Evolutionary conservation across 805 yeast species (phyloP), one percentile per base, ranked within the genome.

Genomic region (Myxozyma geophila): DNA sequence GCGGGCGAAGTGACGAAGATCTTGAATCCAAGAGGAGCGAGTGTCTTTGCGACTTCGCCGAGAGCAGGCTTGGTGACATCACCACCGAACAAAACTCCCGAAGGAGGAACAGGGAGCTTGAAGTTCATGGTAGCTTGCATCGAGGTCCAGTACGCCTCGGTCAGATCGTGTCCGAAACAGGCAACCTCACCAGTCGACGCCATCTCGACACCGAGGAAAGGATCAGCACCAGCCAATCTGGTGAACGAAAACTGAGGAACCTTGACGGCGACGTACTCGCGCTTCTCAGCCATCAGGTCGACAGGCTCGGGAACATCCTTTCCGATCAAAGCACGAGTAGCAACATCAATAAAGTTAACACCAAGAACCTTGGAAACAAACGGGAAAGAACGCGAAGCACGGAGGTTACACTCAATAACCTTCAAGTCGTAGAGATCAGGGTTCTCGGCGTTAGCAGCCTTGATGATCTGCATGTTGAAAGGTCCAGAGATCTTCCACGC

Each of bases 161-260:
- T 72, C 67, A 88, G 77, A 77, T 90, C 88, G 67, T 81, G 81
- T 72, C 99, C 99, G 75, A 95, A 95, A 76, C 97, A 90, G 37
- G 99, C 99, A 75, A 95, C 89, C 80, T 95, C 99, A 78, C 99
- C 99, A 58, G 99, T 95, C 12, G 98, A 92, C 7, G 98, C 88
- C 99, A 95, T 95, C 81, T 95, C 99, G 70, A 95, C 99, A 69
- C 99, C 99, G 75, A 95, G 83, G 83, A 90, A 92, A 68, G 99
- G 99, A 78, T 95, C 99, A 56, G 99, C 99, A 70, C 99, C 99
- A 19, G 98, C 98, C 74, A 95, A 83, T 81, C 99, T 87, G 46
- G 98, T 92, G 82, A 95, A 95, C 7, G 98, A 93, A 79, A 95
- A 95, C 81, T 95, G 99, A 54, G 99, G 99, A 60, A 93, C 98